Base-by-base conservation (phyloP, 2,329 filamentous ascomycete species). In the Shiraia sp. region DNA sequence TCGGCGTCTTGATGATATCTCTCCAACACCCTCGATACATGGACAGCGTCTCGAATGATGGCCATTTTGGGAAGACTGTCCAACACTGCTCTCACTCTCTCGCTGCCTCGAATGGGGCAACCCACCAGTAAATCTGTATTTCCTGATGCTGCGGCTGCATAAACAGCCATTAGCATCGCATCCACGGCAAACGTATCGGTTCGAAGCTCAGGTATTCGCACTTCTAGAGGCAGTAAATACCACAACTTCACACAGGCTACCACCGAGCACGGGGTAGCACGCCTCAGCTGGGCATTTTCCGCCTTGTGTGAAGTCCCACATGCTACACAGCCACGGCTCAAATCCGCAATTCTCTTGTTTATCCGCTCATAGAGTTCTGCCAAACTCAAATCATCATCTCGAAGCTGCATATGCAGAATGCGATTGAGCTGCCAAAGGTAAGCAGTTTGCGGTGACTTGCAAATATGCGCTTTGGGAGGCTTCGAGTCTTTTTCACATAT, bases 101-200 rank as follows among this genome's bases (percentile, higher is more conserved):
- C 32, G 16, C 37, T 36, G 9, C 22, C 28, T 4, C 19, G 29
- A 22, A 66, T 55, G 4, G 64, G 61, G 32, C 62, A 66, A 6
- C 47, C 45, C 2, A 55, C 60, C 6, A 69, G 54, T 3, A 69
- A 53, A n/a, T 61, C 53, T 1, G 45, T 17, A 4, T 45, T 44
- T 5, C 32, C 39, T 24, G 43, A 39, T 40, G 49, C 47, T 8
- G 63, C 59, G 10, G 58, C 59, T 10, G 49, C 54, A 37, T 63
- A 65, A 14, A 67, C 49, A 2, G 49, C 51, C 3, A 52, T 55
- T 3, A 67, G 47, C 8, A 66, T 38, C 19, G 63, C 35, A 31
- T 68, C 64, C n/a, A 65, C 55, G 8, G 53, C 55, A 16, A 61
- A 60, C 7, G 48, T 52, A 38, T 68, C 63, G 9, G 48, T 51